Base-by-base conservation (phyloP, 1,284 basidiomycete genomes). In the Pterula multifida region DNA sequence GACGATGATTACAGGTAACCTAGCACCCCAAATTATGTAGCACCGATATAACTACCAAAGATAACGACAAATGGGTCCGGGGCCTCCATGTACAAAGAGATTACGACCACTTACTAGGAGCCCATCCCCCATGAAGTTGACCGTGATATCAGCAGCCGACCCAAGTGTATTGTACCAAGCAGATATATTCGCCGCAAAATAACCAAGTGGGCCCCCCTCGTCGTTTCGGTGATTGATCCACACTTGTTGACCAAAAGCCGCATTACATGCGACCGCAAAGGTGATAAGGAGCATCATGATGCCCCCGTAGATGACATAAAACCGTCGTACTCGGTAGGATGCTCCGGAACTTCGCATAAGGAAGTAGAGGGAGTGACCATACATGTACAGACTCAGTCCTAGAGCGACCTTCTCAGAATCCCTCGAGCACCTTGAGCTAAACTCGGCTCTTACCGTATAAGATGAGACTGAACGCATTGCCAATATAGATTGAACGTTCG, bases 191-290 rank as follows among this genome's bases (percentile, higher is more conserved):
- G 51, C 55, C 1, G 3, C 42, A 17, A 61, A 54, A 47, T 57
- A 64, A 1, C 44, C 54, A 3, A 57, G 55, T 1, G 63, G 62
- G 0, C 63, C 63, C 1, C 62, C 63, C 11, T 51, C 47, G 13
- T 54, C 52, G 24, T 62, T 57, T 1, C 62, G 55, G 46, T 58
- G 53, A 28, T 62, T 59, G 4, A 65, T 61, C 61, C 61, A 63
- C 47, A 57, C 54, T 26, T 53, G 45, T 50, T 60, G 55, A 2
- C 59, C 61, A 49, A 58, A 57, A 25, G 56, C 32, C 2, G 54
- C 58, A 49, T 63, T 59, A 46, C 54, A 55, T 36, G 55, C 51
- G 23, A 58, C 52, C 4, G 57, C 58, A 36, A 61, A 53, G 17
- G 58, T 60, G 57, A 60, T 56, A 1, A 63, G 51, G 17, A 54